Base-by-base conservation (phyloP, 176 grass and related monocot genomes). In the Stipa capillata region DNA sequence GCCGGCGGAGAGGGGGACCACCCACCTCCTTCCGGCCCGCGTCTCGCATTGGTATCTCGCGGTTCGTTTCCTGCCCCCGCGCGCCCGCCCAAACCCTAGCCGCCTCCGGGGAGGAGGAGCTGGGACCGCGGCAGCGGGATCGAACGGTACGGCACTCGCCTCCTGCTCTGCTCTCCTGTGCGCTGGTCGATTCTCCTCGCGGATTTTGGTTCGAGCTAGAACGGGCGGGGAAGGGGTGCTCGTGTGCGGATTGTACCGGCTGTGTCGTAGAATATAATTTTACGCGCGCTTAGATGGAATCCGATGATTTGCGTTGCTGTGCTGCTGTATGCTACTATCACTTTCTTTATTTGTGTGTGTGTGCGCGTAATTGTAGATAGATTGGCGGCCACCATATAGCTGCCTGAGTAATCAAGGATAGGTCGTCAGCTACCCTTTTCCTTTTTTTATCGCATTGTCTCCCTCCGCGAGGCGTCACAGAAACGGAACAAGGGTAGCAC, bases 31-130 rank as follows among this genome's bases (percentile, higher is more conserved):
- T 2, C 57, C 28, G 1, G 0, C 12, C 6, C 14, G 31, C 57
- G 27, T 42, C 41, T 17, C 33, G 67, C 86, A 84, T 88, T 88
- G 86, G 81, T 81, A 84, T 88, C 86, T 88, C 81, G 47, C 59
- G 32, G 49, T 51, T 15, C 50, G 37, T 1, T n/a, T 4, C 32
- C 13, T 0, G 40, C 27, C 31, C 16, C 35, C 16, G 17, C 61
- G 16, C 17, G 12, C 67, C 52, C 5, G 54, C 28, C 20, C 42
- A 27, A 58, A 59, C 56, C 33, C 33, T 65, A 43, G 36, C 36
- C 45, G 15, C 72, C 65, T 4, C 77, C 49, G 7, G 1, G 3
- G 11, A 21, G 2, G 52, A 29, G 25, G 28, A 66, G 49, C 43
- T 66, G 15, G 14, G 14, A 10, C 75, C 13, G 9, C 83, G 59